These are phyloP conservation scores for Terana coerulea DNA, from an alignment of 768 basidiomycete genomes.

Conservation along the genomic window DNA sequence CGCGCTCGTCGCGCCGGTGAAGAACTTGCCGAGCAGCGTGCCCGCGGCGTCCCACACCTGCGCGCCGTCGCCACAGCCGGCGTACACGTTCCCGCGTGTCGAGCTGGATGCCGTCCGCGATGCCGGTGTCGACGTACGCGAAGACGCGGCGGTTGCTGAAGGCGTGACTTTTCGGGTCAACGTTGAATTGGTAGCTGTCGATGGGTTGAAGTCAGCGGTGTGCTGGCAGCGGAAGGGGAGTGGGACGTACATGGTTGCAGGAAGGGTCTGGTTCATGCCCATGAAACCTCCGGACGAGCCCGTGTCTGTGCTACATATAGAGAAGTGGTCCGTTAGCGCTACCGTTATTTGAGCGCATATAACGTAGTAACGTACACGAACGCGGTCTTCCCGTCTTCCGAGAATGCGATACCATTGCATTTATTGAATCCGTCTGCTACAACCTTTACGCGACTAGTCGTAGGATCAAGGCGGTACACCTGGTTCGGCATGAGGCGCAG, in stretches of 20 bases:
- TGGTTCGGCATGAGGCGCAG: slow-evolving; percentile 64
- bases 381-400: slow-evolving; percentile 56
- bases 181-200: slow-evolving; percentile 63
- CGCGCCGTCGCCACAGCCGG: slow-evolving; percentile 66
- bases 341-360: no score
- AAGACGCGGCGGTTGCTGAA: slow-evolving; percentile 64
- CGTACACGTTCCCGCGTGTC: slow-evolving; percentile 64
- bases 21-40: slow-evolving; percentile 62
- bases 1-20: slow-evolving; percentile 36
- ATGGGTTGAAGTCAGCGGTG: not conserved
- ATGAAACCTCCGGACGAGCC: slow-evolving; percentile 42
- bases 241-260: slow-evolving; percentile 60
- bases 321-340: no score
- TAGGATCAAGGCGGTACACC: slow-evolving; percentile 73
- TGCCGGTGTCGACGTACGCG: slow-evolving; percentile 61
- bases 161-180: slow-evolving; percentile 48
- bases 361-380: slow-evolving; percentile 51
- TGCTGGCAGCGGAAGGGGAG: not conserved
- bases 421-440: slow-evolving; percentile 76
- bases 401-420: slow-evolving; percentile 74
- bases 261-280: slow-evolving; percentile 51
- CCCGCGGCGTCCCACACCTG: slow-evolving; percentile 59
- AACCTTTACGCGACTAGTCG: slow-evolving; percentile 58
- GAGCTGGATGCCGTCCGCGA: slow-evolving; percentile 65
- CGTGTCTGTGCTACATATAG: slow-evolving; percentile 47